Conservation (phyloP, 2,329 filamentous ascomycete species). For the Nemania abortiva region DNA sequence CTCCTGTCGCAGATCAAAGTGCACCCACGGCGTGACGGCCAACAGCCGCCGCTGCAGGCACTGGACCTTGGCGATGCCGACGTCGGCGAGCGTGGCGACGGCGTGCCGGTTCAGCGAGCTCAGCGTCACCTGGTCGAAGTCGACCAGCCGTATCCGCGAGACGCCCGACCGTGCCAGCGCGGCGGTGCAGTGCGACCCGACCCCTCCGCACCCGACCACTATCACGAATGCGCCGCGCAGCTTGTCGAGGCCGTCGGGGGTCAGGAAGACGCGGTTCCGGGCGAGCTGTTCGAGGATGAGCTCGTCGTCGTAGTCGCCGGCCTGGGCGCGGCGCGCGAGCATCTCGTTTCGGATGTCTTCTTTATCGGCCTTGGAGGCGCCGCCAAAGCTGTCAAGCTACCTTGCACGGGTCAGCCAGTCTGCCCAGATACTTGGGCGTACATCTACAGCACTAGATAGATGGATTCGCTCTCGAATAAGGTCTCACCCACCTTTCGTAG, state of each 20-base stretch:
- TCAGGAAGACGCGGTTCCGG: conserved; percentile 91
- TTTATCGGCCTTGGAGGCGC: conserved; percentile 60
- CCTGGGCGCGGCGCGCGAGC: conserved; percentile 70
- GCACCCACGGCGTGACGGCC: conserved; percentile 90
- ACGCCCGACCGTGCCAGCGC: conserved; percentile 91
- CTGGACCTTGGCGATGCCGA: conserved; percentile 91
- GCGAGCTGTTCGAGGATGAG: conserved; percentile 95
- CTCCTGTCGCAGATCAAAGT: conserved; percentile 87
- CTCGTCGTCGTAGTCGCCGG: conserved; percentile 77
- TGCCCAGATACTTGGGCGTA: background rate
- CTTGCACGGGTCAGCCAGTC: conserved; percentile 43
- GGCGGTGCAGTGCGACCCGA: conserved; percentile 90
- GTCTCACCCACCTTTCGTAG: conserved; percentile 54
- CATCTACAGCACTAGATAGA: background rate
- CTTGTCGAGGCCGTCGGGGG: conserved; percentile 80
- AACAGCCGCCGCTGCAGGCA: conserved; percentile 83
- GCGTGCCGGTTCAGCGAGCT: conserved; percentile 97
- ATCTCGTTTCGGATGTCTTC: conserved; percentile 71
- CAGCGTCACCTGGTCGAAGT: conserved; percentile 97
- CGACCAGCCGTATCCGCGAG: conserved; percentile 86
- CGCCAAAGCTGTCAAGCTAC: conserved; percentile 73
- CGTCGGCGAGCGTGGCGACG: conserved; percentile 91
- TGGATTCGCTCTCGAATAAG: background rate
- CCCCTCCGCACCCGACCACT: conserved; percentile 92
- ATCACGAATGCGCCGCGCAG: conserved; percentile 86